Evolutionary conservation across 2,329 filamentous ascomycete species (phyloP), one percentile per base, ranked within the genome.

Genomic region (Dactylonectria estremocensis): DNA sequence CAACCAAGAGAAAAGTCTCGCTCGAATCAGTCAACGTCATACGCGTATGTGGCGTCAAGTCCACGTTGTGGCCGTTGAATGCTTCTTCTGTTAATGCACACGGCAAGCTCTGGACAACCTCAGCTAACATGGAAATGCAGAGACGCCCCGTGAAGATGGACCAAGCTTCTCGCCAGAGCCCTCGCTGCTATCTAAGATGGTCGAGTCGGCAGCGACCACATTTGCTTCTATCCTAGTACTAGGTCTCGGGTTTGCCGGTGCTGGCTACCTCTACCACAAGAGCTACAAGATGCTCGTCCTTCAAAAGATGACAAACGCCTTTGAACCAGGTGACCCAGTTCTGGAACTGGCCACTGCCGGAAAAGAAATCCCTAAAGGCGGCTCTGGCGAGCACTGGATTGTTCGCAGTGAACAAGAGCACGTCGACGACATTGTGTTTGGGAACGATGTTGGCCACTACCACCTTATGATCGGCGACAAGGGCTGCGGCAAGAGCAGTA

Each of bases 401-500:
- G 82, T 89, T 70, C 91, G 95, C 31, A 90, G 92, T 14, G 95
- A 99, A 83, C 96, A 99, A 79, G 80, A 83, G 4, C 89, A 87
- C 67, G 91, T 99, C 69, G 92, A 99, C 79, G 85, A 83, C n/a
- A 98, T 99, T 71, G 88, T 99, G 24, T 83, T 87, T 54, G 96
- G 96, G 1, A 82, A 86, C 3, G 86, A 89, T 31, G 85, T 85
- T 52, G 96, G 96, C 11, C 95, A 97, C 77, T 99, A 99, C 77
- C 93, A 96, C 80, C 87, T 99, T 2, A 85, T 99, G 2, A 90
- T 98, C 53, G 96, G 96, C 50, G 96, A 98, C 78, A 98, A 99
- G 82, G 96, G 96, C 5, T 97, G 94, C 0, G 96, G 96, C 7
- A 99, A 99, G 84, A 97, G 93, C 67, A 97, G 93, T 72, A 98